Percentiles rank a stretch among this genome's conserved stretches.
phyloP scores from a whole-genome alignment of 129 eudicot species.

The Cynara cardunculus region DNA sequence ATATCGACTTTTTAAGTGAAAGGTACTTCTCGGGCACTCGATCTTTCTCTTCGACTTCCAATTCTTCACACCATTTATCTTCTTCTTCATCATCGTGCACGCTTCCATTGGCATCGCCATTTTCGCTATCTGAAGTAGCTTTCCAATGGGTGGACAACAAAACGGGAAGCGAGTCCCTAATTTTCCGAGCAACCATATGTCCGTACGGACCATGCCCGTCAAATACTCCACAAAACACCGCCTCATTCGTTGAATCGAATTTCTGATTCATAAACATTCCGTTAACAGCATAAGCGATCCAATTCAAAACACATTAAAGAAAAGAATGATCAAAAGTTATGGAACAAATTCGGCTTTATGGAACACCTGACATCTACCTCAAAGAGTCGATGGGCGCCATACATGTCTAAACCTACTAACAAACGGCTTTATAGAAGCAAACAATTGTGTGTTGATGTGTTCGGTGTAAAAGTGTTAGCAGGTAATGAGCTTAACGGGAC shows the following conservation, averaged over 20 bases:
- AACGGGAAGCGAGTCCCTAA: constrained; percentile 76
- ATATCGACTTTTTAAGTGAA: constrained; percentile 61
- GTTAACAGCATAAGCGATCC: constrained; percentile 16
- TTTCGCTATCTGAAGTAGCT: constrained; percentile 27
- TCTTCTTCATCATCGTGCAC: constrained; percentile 48
- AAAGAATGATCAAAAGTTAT: background rate
- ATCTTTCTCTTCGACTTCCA: constrained; percentile 50
- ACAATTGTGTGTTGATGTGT: too few relatives aligned
- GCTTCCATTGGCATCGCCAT: constrained; percentile 37
- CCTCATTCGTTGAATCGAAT: constrained; percentile 58
- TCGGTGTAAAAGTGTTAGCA: background rate
- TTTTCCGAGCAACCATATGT: constrained; percentile 92
- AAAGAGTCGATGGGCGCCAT: background rate
- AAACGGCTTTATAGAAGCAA: background rate
- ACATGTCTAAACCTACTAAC: background rate
- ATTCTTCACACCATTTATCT: constrained; percentile 50
- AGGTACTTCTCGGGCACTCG: constrained; percentile 58
- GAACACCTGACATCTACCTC: background rate
- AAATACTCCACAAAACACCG: constrained; percentile 91
- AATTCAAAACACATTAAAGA: constrained; percentile 13
- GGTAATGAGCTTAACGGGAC: too few relatives aligned
- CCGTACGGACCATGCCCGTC: constrained; percentile 98
- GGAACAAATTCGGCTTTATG: background rate
- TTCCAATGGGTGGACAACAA: constrained; percentile 64
- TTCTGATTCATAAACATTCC: constrained; percentile 59